These are phyloP conservation scores for Pulveroboletus sp. DNA, from an alignment of 768 basidiomycete genomes.

Conservation along the genomic window DNA sequence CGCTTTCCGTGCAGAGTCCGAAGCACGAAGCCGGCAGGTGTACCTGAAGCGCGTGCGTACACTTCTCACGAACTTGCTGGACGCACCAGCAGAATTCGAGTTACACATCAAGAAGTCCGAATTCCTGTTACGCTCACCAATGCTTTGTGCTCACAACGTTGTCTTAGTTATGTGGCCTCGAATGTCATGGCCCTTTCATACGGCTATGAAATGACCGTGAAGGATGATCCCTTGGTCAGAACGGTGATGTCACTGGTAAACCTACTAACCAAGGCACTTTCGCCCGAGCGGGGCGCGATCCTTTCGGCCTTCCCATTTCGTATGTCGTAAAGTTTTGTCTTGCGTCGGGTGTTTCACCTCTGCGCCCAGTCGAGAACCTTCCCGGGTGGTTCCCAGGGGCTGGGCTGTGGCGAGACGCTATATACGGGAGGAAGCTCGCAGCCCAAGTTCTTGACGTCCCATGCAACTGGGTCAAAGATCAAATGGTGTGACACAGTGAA, in stretches of 20 bases:
- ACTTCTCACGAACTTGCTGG: constrained; percentile 21
- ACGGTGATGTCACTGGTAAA: constrained; percentile 14
- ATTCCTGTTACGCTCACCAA: not conserved
- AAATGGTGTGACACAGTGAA: constrained; percentile 13
- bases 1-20: constrained; percentile 22
- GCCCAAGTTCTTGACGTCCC: constrained; percentile 19
- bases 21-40: constrained; percentile 13
- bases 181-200: constrained; percentile 25
- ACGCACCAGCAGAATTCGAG: constrained; percentile 22
- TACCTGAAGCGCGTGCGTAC: constrained; percentile 17
- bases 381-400: constrained; percentile 25
- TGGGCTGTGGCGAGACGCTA: constrained; percentile 17
- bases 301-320: constrained; percentile 22
- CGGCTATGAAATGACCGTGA: constrained; percentile 17
- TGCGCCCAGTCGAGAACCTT: constrained; percentile 14
- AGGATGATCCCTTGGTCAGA: constrained; percentile 21
- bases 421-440: constrained; percentile 10
- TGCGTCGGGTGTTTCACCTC: not conserved
- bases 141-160: not conserved
- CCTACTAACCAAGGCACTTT: constrained; percentile 18
- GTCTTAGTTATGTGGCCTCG: constrained; percentile 21
- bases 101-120: constrained; percentile 19
- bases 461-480: constrained; percentile 22
- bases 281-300: constrained; percentile 17
- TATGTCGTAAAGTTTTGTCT: constrained; percentile 3